phyloP scores from a whole-genome alignment of 371 early-diverging fungal genomes.

The Syncephalastrum racemosum region DNA sequence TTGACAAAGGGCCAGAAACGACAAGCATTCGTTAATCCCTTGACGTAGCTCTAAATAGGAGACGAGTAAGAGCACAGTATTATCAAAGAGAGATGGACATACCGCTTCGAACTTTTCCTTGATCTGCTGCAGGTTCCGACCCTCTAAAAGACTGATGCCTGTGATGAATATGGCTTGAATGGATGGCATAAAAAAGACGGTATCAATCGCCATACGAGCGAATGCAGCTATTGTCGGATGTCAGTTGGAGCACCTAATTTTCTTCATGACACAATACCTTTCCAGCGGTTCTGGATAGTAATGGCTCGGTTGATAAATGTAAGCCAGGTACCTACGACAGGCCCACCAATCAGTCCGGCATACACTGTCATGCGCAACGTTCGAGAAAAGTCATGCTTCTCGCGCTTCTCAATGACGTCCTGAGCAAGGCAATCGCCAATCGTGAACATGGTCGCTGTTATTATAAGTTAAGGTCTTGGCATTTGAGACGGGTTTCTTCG shows the following conservation, averaged over 20 bases:
- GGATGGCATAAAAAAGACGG: slow-evolving; percentile 65
- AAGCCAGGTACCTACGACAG: slow-evolving; percentile 32
- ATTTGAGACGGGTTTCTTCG: neutral
- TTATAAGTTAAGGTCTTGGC: neutral
- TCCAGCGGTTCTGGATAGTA: slow-evolving; percentile 17
- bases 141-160: slow-evolving; percentile 63
- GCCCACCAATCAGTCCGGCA: slow-evolving; percentile 27
- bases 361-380: slow-evolving; percentile 26
- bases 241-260: too few species aligned
- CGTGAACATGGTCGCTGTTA: slow-evolving; percentile 24
- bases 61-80: neutral
- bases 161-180: slow-evolving; percentile 64
- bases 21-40: slow-evolving; percentile 65
- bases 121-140: slow-evolving; percentile 45
- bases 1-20: slow-evolving; percentile 78
- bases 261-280: neutral
- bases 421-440: slow-evolving; percentile 32
- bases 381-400: slow-evolving; percentile 25
- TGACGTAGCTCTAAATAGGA: slow-evolving; percentile 21
- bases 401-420: slow-evolving; percentile 25
- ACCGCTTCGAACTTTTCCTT: slow-evolving; percentile 52
- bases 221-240: slow-evolving; percentile 15
- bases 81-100: slow-evolving; percentile 5
- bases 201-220: slow-evolving; percentile 60
- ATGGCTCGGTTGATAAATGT: slow-evolving; percentile 21